Evolutionary conservation across 2,329 filamentous ascomycete genomes (phyloP).

Genomic region (Cladophialophora yegresii): DNA sequence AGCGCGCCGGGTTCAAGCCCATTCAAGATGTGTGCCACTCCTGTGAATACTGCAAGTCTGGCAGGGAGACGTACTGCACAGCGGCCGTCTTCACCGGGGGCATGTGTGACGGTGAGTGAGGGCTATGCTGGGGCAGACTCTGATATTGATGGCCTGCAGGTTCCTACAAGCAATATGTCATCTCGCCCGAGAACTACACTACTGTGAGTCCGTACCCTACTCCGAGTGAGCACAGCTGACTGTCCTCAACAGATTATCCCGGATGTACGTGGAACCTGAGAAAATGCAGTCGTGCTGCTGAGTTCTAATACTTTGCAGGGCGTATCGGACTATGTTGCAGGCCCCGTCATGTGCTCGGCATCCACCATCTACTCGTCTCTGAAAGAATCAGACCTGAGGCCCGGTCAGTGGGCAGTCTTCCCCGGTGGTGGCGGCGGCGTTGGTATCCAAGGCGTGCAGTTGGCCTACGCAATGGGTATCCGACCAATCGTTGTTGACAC

Average conservation of each 20-base stretch:
- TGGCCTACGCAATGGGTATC: conserved; percentile 59
- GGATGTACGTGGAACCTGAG: conserved; percentile 21
- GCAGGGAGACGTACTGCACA: conserved; percentile 57
- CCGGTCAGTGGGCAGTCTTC: conserved; percentile 59
- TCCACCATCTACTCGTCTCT: conserved; percentile 61
- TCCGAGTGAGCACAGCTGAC: conserved; percentile 3
- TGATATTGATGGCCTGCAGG: conserved; percentile 39
- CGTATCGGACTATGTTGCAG: conserved; percentile 58
- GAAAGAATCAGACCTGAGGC: conserved; percentile 52
- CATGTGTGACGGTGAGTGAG: conserved; percentile 33
- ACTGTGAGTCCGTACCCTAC: conserved; percentile 21
- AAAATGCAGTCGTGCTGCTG: neutral
- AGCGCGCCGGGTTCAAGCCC: conserved; percentile 57
- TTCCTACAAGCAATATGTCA: conserved; percentile 62
- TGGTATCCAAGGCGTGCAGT: conserved; percentile 60
- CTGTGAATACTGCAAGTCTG: conserved; percentile 55
- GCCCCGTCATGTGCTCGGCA: conserved; percentile 62
- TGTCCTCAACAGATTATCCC: conserved; percentile 24
- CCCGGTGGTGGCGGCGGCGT: conserved; percentile 59
- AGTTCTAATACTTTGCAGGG: conserved; percentile 51
- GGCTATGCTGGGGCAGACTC: conserved; percentile 7
- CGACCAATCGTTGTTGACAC: conserved; percentile 59
- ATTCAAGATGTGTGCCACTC: conserved; percentile 55
- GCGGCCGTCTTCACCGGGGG: conserved; percentile 52
- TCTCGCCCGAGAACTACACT: conserved; percentile 58